phyloP scores from a whole-genome alignment of 139 green algal genomes.

The Astrephomene gubernaculifera region DNA sequence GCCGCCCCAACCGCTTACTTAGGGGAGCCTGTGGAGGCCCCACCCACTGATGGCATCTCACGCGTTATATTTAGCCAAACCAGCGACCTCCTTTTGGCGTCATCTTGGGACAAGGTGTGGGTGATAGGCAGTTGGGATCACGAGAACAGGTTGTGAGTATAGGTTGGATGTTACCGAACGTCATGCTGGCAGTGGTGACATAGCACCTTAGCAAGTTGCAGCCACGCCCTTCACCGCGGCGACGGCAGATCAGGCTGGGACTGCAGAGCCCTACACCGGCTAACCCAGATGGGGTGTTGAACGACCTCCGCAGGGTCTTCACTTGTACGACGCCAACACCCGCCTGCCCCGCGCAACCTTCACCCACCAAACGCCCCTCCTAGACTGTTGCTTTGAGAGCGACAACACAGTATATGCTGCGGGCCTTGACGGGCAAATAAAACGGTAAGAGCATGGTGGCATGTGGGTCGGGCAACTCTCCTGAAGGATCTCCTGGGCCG shows the following conservation, averaged over 20 bases:
- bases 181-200: no score
- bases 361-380: conserved; percentile 67
- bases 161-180: no score
- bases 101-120: conserved; percentile 85
- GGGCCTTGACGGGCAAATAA: conserved; percentile 72
- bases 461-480: no score
- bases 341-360: conserved; percentile 56
- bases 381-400: conserved; percentile 80
- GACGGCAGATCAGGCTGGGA: no score
- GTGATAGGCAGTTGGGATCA: no score
- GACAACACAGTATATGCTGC: conserved; percentile 66
- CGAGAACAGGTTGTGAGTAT: no score
- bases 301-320: conserved; percentile 44
- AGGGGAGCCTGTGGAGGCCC: conserved; percentile 51
- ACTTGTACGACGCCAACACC: conserved; percentile 76
- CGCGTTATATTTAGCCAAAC: conserved; percentile 66
- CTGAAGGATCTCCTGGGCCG: no score
- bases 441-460: conserved; percentile 59
- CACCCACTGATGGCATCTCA: conserved; percentile 80
- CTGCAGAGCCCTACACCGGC: no score
- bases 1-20: conserved; percentile 22
- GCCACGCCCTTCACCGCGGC: no score
- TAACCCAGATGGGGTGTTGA: no score
- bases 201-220: no score
- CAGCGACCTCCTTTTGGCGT: conserved; percentile 70